phyloP scores from a whole-genome alignment of 208 protist genomes.

The Spongospora subterranea region DNA sequence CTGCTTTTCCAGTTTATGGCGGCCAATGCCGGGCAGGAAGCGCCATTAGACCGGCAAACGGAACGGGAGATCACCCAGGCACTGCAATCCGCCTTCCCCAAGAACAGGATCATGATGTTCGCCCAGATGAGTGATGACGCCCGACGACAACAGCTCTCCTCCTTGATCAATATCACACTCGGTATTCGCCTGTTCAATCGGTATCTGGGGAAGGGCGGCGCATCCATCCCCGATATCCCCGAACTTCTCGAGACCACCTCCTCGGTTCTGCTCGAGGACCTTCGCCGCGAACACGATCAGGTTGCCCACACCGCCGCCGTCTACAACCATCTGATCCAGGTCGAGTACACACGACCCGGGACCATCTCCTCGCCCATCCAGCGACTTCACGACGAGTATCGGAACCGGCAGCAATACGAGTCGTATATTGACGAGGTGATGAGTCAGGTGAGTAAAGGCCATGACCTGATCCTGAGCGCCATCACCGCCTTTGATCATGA shows the following conservation, averaged over 20 bases:
- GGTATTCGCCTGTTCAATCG: conserved; percentile 64
- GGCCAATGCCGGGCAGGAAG: neutral
- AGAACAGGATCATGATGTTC: conserved; percentile 49
- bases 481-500: conserved; percentile 38
- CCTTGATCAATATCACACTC: conserved; percentile 56
- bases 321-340: neutral
- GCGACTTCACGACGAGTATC: conserved; percentile 55
- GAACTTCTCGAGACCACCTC: conserved; percentile 27
- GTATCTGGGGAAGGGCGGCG: conserved; percentile 55
- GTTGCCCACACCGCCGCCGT: neutral
- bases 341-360: neutral
- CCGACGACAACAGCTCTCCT: conserved; percentile 49
- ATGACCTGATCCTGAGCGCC: neutral
- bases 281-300: conserved; percentile 15
- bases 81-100: conserved; percentile 59
- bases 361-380: neutral
- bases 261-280: conserved; percentile 4
- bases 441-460: neutral
- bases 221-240: conserved; percentile 52
- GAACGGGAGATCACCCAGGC: conserved; percentile 57
- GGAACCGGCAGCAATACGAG: conserved; percentile 53
- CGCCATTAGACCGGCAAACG: conserved; percentile 58
- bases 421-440: conserved; percentile 43
- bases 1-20: conserved; percentile 54
- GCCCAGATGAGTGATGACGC: neutral